Evolutionary conservation across 1,284 basidiomycete genomes (phyloP).

Genomic region (Heliocybe sulcata): DNA sequence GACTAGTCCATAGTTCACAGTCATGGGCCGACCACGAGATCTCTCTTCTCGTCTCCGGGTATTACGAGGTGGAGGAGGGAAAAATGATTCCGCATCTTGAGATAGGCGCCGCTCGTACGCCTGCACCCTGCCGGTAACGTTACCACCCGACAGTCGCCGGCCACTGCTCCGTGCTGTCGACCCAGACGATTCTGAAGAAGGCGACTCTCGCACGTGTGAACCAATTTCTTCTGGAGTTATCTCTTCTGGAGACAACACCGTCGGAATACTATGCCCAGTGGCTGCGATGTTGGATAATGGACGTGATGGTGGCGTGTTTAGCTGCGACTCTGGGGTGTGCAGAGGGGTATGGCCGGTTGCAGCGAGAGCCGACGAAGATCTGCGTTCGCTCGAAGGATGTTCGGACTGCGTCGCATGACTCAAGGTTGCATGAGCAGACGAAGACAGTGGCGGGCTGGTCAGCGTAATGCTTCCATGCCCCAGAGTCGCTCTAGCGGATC

Average conservation of each 20-base stretch:
- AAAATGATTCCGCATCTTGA: conserved; percentile 17
- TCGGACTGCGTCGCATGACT: not conserved
- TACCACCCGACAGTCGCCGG: conserved; percentile 12
- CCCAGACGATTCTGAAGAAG: conserved; percentile 2
- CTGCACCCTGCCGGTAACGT: conserved; percentile 27
- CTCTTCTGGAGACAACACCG: not conserved
- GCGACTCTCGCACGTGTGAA: not conserved
- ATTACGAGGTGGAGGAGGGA: conserved; percentile 21
- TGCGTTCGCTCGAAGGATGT: not conserved
- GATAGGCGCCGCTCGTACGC: conserved; percentile 36
- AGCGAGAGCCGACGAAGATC: not conserved
- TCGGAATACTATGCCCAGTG: not conserved
- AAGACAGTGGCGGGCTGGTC: not conserved
- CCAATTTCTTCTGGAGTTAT: not conserved
- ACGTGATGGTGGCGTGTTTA: not conserved
- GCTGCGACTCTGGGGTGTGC: not conserved
- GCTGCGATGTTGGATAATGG: not conserved
- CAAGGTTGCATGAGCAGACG: not conserved
- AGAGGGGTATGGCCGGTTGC: not conserved
- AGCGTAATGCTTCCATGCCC: not conserved
- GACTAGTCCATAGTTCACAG: conserved; percentile 45
- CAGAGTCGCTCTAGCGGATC: not conserved
- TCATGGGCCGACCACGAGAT: conserved; percentile 19
- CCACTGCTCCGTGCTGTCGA: conserved; percentile 8
- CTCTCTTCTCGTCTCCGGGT: conserved; percentile 24